Percentiles rank a stretch among this genome's conserved stretches.
Evolutionary conservation across 805 yeast genomes (phyloP).

Genomic region (Candida rishiriensis): DNA sequence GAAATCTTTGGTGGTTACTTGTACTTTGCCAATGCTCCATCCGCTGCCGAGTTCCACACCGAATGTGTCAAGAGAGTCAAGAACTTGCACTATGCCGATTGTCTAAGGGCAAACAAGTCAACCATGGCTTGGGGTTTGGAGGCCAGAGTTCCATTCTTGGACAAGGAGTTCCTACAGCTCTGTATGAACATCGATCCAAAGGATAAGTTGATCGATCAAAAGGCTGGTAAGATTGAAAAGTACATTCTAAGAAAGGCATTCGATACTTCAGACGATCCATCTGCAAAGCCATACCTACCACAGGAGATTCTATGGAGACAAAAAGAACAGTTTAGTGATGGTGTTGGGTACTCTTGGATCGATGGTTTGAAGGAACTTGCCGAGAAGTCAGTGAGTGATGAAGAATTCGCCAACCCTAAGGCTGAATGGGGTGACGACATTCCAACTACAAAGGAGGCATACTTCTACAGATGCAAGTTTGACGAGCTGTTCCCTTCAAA

Average conservation of each 20-base stretch:
- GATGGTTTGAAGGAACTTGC: slow-evolving; percentile 97
- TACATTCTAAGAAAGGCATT: slow-evolving; percentile 96
- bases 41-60: slow-evolving; percentile 86
- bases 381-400: slow-evolving; percentile 80
- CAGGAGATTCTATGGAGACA: slow-evolving; percentile 98
- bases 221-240: slow-evolving; percentile 84
- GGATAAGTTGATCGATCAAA: slow-evolving; percentile 76
- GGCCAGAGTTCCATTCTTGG: slow-evolving; percentile 99
- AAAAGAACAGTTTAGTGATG: slow-evolving; percentile 99
- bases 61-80: slow-evolving; percentile 96
- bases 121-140: slow-evolving; percentile 99
- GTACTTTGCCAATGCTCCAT: slow-evolving; percentile 96
- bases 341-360: slow-evolving; percentile 99
- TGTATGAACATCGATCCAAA: slow-evolving; percentile 93
- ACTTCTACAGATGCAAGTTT: slow-evolving; percentile 96
- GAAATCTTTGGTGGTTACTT: slow-evolving; percentile 98
- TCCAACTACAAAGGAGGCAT: slow-evolving; percentile 98
- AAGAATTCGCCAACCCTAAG: slow-evolving; percentile 84
- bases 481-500: slow-evolving; percentile 87
- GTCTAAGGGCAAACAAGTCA: slow-evolving; percentile 97
- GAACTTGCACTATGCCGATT: slow-evolving; percentile 95
- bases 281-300: slow-evolving; percentile 82
- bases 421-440: slow-evolving; percentile 94
- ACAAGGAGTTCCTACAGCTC: slow-evolving; percentile 83
- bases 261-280: slow-evolving; percentile 83